These are phyloP conservation scores for Coniochaeta sp. DNA, from an alignment of 2,329 filamentous ascomycete genomes.

Conservation along the genomic window DNA sequence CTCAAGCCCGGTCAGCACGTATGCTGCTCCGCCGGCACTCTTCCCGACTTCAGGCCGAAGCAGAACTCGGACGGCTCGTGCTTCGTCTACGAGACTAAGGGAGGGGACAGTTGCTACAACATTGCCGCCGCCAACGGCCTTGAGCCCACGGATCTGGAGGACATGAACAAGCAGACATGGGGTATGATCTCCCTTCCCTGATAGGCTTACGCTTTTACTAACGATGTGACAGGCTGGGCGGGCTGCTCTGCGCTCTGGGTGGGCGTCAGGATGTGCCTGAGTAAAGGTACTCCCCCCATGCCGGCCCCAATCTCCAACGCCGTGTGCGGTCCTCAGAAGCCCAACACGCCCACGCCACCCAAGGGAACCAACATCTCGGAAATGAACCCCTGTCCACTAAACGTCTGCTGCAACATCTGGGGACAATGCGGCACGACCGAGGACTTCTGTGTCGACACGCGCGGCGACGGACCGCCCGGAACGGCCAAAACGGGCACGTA, in stretches of 20 bases:
- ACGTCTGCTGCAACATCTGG: background rate
- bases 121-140: background rate
- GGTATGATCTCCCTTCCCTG: background rate
- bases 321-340: conserved; percentile 26
- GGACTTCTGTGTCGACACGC: background rate
- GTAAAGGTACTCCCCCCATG: conserved; percentile 25
- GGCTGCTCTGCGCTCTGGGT: background rate
- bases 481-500: background rate
- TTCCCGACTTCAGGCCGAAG: conserved; percentile 26
- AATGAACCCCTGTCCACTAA: background rate
- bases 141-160: background rate
- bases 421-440: background rate
- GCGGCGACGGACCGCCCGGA: background rate
- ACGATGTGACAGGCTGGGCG: background rate
- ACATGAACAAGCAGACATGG: background rate
- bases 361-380: background rate
- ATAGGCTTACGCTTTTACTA: background rate
- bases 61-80: conserved; percentile 28
- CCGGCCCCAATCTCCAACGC: conserved; percentile 21
- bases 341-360: conserved; percentile 16
- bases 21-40: conserved; percentile 27
- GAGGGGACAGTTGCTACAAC: conserved; percentile 15
- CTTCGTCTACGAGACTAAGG: conserved; percentile 21
- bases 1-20: conserved; percentile 25
- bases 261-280: background rate